Base-by-base conservation (phyloP, 1,284 basidiomycete species). In the Rhodotorula sp. region DNA sequence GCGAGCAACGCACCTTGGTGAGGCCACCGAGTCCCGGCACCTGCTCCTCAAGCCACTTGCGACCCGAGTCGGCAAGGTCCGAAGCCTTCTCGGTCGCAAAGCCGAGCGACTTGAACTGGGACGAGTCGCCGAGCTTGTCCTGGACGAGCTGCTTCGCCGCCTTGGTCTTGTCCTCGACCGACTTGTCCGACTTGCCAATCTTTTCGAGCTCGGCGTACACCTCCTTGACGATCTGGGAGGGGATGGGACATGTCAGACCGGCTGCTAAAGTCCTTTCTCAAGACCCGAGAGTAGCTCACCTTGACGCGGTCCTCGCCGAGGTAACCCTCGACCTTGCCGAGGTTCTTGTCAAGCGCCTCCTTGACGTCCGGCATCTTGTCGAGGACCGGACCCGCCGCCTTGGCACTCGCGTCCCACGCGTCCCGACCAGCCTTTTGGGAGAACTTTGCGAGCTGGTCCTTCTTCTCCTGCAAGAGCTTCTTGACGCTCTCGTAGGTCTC, bases 91-190 rank as follows among this genome's bases (percentile, higher is more conserved):
- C 68, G 6, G 77, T 79, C 17, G 80, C 54, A 65, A 82, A 48
- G 5, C 66, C 79, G 60, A 56, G 53, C 26, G 46, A 51, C 33
- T 60, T 66, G 56, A 71, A 71, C 42, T 64, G 46, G 42, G 60
- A 62, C 12, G 69, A 65, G 68, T 84, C 80, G 51, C 81, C 79
- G 73, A 84, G 82, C 12, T 81, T 80, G 45, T 79, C 79, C 56
- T 79, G 76, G 44, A 84, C 78, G 69, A 85, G 83, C 55, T 78
- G 76, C 75, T 82, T 80, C 44, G 83, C 81, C 64, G 83, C 82
- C 49, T 82, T 81, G 30, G 81, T 80, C 75, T 84, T 83, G 57
- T 80, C 79, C 54, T 80, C 79, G 62, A 79, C 79, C n/a, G 84
- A 76, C 64, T 81, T 77, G 64, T 83, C 82, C 49, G 83, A 67